Percentiles rank a stretch among this genome's conserved stretches.
Conservation (phyloP, 805 yeast genomes). For the Metschnikowia baotianmanensis region DNA sequence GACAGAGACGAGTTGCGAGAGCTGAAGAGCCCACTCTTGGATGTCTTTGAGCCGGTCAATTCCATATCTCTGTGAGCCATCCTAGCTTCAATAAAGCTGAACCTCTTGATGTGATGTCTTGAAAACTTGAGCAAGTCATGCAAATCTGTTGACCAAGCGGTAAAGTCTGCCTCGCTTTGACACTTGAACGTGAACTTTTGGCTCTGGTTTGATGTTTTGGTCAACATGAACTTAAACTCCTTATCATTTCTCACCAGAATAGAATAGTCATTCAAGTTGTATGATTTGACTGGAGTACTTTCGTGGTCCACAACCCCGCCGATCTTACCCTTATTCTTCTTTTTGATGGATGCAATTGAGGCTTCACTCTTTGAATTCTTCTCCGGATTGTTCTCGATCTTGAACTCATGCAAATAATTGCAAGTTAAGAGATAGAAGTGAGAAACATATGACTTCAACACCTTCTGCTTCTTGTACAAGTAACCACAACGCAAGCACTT, state of each 20-base stretch:
- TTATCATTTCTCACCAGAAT: slow-evolving; percentile 33
- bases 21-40: slow-evolving; percentile 2
- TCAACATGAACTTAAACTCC: slow-evolving; percentile 34
- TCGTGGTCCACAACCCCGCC: slow-evolving; percentile 42
- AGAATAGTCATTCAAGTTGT: slow-evolving; percentile 38
- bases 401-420: slow-evolving; percentile 44
- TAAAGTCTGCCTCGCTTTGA: slow-evolving; percentile 41
- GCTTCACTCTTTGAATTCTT: slow-evolving; percentile 10
- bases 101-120: slow-evolving; percentile 47
- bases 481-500: slow-evolving; percentile 40
- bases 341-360: slow-evolving; percentile 12
- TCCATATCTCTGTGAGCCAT: slow-evolving; percentile 24
- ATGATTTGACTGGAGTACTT: slow-evolving; percentile 40
- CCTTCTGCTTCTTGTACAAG: slow-evolving; percentile 39
- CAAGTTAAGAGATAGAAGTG: slow-evolving; percentile 40
- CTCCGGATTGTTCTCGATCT: slow-evolving; percentile 26
- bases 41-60: slow-evolving; percentile 1
- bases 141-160: slow-evolving; percentile 56
- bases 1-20: slow-evolving; percentile 6
- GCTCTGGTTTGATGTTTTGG: slow-evolving; percentile 25
- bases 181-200: slow-evolving; percentile 45
- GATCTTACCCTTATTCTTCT: slow-evolving; percentile 30
- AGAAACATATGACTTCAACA: slow-evolving; percentile 39
- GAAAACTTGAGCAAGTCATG: slow-evolving; percentile 49
- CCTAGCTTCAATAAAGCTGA: slow-evolving; percentile 44